Base-by-base conservation (phyloP, 805 yeast genomes). In the Yarrowia sp. region DNA sequence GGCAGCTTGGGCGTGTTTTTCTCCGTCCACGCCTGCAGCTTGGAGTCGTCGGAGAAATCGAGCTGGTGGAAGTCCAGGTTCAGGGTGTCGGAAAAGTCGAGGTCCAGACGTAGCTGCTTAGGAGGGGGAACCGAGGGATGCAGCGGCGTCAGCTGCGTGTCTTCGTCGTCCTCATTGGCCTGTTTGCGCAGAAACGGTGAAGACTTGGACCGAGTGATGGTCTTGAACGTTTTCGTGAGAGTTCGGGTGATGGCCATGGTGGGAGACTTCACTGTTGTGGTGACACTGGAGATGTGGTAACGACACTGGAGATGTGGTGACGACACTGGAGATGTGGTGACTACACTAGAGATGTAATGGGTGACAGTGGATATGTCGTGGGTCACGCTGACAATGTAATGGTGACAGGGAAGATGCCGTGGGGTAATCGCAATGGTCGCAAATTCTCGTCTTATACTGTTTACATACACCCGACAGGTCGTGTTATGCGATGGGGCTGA, bases 1-100 rank as follows among this genome's bases (percentile, higher is more conserved):
- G 5, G 8, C 36, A 14, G 5, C 15, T 59, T 59, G 8, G 65
- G 52, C 9, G 65, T 59, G 15, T 45, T 41, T 16, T 59, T 42
- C n/a, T 42, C 43, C 19, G 65, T 45, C 67, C 67, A 63, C 2
- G 56, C 55, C 3, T 63, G 40, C 32, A 63, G 46, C 16, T 49
- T 19, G 3, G 67, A 43, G 48, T 63, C 67, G 48, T 63, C 56
- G 32, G 67, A 48, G 19, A 63, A 63, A 48, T 63, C 67, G 19
- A 63, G 26, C 32, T 63, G 55, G 45, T 63, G 67, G 22, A 63
- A 63, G 40, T 63, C 67, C 8, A 63, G 67, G 9, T 63, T 49
- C 10, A 63, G 67, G 8, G 67, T 48, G 1, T 63, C 56, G 5
- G 65, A 14, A n/a, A 63, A 48, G 46, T 63, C 67, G 26, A 63